These are phyloP conservation scores for Podila verticillata DNA, from an alignment of 192 early-diverging fungal genomes.

Conservation along the genomic window DNA sequence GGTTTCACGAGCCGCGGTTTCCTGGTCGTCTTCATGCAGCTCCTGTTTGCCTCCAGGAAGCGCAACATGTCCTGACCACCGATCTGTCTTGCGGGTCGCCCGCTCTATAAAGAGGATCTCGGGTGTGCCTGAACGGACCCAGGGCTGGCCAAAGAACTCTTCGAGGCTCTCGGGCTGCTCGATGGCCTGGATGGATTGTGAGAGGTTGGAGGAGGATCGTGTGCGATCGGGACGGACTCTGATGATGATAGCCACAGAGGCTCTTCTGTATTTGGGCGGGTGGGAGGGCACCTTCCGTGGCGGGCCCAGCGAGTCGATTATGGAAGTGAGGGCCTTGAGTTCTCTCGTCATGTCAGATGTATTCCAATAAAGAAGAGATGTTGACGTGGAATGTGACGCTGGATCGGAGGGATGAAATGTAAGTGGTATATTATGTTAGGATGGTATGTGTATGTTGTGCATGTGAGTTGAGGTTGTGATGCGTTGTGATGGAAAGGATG, in stretches of 20 bases:
- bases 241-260: constrained; percentile 55
- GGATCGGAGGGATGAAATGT: no score
- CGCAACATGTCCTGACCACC: constrained; percentile 59
- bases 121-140: constrained; percentile 49
- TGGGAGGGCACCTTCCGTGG: constrained; percentile 47
- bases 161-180: constrained; percentile 48
- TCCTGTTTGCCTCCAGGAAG: constrained; percentile 57
- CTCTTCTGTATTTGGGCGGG: constrained; percentile 47
- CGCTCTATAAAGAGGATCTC: constrained; percentile 57
- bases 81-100: constrained; percentile 56
- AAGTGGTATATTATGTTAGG: no score
- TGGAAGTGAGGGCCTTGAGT: constrained; percentile 35
- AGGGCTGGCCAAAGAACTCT: constrained; percentile 52
- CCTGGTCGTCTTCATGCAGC: constrained; percentile 52
- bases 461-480: no score
- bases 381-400: no score
- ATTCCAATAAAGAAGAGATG: no score
- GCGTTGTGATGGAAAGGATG: no score
- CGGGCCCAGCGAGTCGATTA: constrained; percentile 49
- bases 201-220: background rate
- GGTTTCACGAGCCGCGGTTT: constrained; percentile 54
- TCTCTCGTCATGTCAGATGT: constrained; percentile 32
- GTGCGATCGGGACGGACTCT: constrained; percentile 45
- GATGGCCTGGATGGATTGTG: constrained; percentile 24
- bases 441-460: no score